These are phyloP conservation scores for Fusarium agapanthi DNA, from an alignment of 2,329 filamentous ascomycete species.

Conservation along the genomic window DNA sequence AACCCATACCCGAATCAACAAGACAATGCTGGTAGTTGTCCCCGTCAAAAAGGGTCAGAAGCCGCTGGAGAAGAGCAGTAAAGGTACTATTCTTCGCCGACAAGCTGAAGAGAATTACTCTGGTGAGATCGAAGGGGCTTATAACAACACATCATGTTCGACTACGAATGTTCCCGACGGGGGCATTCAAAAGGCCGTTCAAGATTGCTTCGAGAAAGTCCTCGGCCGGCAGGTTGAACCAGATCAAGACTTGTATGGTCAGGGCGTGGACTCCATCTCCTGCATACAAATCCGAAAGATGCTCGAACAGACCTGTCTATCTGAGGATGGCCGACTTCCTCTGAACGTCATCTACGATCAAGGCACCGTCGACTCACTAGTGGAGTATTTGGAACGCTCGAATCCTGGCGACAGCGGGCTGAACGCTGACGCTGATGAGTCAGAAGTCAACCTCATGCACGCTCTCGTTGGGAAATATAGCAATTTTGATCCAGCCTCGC, in stretches of 20 bases:
- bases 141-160: slow-evolving; percentile 40
- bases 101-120: slow-evolving; percentile 60
- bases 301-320: slow-evolving; percentile 40
- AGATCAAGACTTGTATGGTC: slow-evolving; percentile 62
- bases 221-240: slow-evolving; percentile 43
- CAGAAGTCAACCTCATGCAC: not conserved
- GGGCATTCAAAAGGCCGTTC: slow-evolving; percentile 48
- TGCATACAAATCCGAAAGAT: slow-evolving; percentile 60
- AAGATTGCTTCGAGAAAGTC: slow-evolving; percentile 44
- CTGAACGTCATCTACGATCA: slow-evolving; percentile 69
- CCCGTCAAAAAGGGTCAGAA: slow-evolving; percentile 24
- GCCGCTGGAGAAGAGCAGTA: slow-evolving; percentile 66
- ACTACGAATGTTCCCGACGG: slow-evolving; percentile 41
- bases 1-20: slow-evolving; percentile 59
- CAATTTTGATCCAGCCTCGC: not conserved
- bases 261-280: slow-evolving; percentile 68
- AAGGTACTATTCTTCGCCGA: slow-evolving; percentile 65
- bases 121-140: slow-evolving; percentile 56
- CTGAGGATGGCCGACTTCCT: slow-evolving; percentile 49
- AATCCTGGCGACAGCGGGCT: slow-evolving; percentile 10
- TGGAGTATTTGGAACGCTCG: slow-evolving; percentile 25
- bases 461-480: slow-evolving; percentile 17
- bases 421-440: fast-evolving
- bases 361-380: slow-evolving; percentile 55
- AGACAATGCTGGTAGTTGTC: slow-evolving; percentile 60